Base-by-base conservation (phyloP, 768 basidiomycete species). In the Scleroderma citrinum region DNA sequence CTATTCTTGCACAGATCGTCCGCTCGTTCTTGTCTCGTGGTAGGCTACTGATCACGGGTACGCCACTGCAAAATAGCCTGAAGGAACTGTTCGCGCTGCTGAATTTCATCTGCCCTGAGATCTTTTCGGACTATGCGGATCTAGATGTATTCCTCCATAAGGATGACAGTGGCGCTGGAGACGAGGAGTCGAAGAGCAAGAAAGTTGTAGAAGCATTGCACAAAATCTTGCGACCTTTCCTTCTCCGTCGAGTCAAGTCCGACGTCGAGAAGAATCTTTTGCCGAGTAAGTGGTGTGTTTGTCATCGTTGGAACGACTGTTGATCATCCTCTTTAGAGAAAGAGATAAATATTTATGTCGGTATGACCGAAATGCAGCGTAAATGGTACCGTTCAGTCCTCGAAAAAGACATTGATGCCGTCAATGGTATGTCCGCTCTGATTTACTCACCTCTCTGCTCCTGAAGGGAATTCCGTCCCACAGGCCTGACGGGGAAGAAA, bases 391-490 rank as follows among this genome's bases (percentile, higher is more conserved):
- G 92, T 26, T 89, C 83, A 2, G 87, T 99, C 7, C 68, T 98
- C 49, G 93, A 97, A 70, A 98, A 98, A 71, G 95, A 98, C 63
- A 97, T 99, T 48, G 95, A 98, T 61, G 95, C 95, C 8, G 96
- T 99, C 36, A 97, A 97, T 61, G 93, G 93, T 82, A 50, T 38
- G 77, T 65, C 26, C 24, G 32, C 30, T 11, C 3, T 47, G 12
- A 2, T 23, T 12, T 12, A 16, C 12, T 4, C 40, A 8, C 23
- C 16, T 6, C 42, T 8, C 11, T 1, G 26, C 32, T 24, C 3
- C 8, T 21, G 40, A 29, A 43, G 40, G 51, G 32, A 47, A 51
- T 2, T 3, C 34, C 3, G 19, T 12, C n/a, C 1, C 10, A 20
- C 52, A 90, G 89, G 91, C 35, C 72, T 93, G 29, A 90, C 91